Conservation (phyloP, 1,139 yeast species). For the Zygosaccharomyces sapae region DNA sequence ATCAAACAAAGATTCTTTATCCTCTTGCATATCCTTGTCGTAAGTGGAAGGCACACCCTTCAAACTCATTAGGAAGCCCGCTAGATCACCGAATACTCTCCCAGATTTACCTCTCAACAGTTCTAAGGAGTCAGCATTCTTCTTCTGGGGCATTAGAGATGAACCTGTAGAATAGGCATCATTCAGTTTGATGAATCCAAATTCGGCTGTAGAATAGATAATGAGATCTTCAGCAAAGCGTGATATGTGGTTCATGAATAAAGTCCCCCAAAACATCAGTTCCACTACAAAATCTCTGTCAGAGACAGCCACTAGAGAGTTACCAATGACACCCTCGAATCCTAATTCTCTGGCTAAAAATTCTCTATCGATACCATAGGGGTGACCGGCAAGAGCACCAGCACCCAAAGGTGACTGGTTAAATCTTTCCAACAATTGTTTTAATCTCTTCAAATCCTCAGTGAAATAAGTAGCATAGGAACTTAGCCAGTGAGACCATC, state of each 20-base stretch:
- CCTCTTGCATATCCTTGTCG: slow-evolving; percentile 98
- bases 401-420: slow-evolving; percentile 91
- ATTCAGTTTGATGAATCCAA: slow-evolving; percentile 86
- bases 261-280: slow-evolving; percentile 94
- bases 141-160: slow-evolving; percentile 98
- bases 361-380: slow-evolving; percentile 95
- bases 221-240: slow-evolving; percentile 92
- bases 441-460: slow-evolving; percentile 80
- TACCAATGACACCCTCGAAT: slow-evolving; percentile 82
- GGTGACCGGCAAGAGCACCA: slow-evolving; percentile 99
- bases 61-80: slow-evolving; percentile 93
- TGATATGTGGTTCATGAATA: slow-evolving; percentile 92
- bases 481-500: slow-evolving; percentile 98
- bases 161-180: slow-evolving; percentile 99
- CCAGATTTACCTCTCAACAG: slow-evolving; percentile 95
- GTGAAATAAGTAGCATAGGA: slow-evolving; percentile 92
- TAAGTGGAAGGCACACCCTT: slow-evolving; percentile 96
- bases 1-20: slow-evolving; percentile 95
- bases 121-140: slow-evolving; percentile 95
- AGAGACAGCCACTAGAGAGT: slow-evolving; percentile 89
- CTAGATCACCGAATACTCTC: slow-evolving; percentile 88
- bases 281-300: slow-evolving; percentile 98
- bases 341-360: slow-evolving; percentile 75
- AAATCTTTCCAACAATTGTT: slow-evolving; percentile 74
- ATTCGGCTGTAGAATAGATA: slow-evolving; percentile 94